phyloP scores from a whole-genome alignment of 2,329 filamentous ascomycete species.

The Neonectria hederae region DNA sequence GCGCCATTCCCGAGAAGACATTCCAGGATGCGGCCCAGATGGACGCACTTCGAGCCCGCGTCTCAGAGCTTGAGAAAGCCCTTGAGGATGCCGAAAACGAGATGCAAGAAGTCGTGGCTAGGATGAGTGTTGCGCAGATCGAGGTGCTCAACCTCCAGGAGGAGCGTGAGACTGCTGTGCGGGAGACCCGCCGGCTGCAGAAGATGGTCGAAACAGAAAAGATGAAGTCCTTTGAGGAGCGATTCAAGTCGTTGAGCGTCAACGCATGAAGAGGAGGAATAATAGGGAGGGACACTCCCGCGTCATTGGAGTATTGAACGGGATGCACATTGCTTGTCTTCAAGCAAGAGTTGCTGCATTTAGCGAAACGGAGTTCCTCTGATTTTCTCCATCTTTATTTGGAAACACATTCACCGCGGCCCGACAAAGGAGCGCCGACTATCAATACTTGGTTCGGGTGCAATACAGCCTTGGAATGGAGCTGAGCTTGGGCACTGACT shows the following conservation, averaged over 20 bases:
- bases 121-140: slow-evolving; percentile 84
- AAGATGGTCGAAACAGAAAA: slow-evolving; percentile 71
- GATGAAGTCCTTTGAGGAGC: slow-evolving; percentile 58
- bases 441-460: slow-evolving; percentile 20
- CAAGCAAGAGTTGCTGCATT: slow-evolving; percentile 44
- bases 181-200: slow-evolving; percentile 75
- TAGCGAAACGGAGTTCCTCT: slow-evolving; percentile 51
- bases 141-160: slow-evolving; percentile 83
- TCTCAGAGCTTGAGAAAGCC: slow-evolving; percentile 86
- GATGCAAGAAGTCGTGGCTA: slow-evolving; percentile 82
- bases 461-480: slow-evolving; percentile 26
- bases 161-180: slow-evolving; percentile 77
- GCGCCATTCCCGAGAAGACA: slow-evolving; percentile 68
- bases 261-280: slow-evolving; percentile 31
- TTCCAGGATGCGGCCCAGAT: slow-evolving; percentile 80
- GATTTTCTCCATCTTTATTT: slow-evolving; percentile 37
- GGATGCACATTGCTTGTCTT: slow-evolving; percentile 29
- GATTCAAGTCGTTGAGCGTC: slow-evolving; percentile 48
- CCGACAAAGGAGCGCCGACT: slow-evolving; percentile 21
- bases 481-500: slow-evolving; percentile 25
- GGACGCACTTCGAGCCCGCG: slow-evolving; percentile 77
- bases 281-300: slow-evolving; percentile 13
- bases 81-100: slow-evolving; percentile 68
- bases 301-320: slow-evolving; percentile 24
- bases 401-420: slow-evolving; percentile 25